These are phyloP conservation scores for Solanum appendiculatum DNA, from an alignment of 257 asterid genomes.

Conservation along the genomic window DNA sequence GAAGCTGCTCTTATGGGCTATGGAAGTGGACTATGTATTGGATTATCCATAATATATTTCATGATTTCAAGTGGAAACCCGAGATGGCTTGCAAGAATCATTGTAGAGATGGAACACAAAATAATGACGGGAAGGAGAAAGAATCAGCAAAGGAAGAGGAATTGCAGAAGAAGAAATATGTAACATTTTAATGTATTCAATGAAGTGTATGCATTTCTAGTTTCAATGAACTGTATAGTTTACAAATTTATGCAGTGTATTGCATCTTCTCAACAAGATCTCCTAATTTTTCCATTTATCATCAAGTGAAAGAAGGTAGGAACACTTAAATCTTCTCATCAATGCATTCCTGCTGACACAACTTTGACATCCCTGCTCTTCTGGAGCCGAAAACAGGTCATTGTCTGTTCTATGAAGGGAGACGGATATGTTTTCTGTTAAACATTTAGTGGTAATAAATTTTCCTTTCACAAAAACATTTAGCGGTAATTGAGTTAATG, in stretches of 20 bases:
- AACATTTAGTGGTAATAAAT: not conserved
- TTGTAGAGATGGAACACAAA: not conserved
- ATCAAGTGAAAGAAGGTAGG: conserved; percentile 1
- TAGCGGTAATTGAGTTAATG: not conserved
- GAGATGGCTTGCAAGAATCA: not conserved
- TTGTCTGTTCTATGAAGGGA: not conserved
- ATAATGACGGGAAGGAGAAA: not conserved
- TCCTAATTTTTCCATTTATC: conserved; percentile 12
- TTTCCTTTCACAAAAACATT: not conserved
- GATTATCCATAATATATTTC: not conserved
- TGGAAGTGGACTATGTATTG: conserved; percentile 8
- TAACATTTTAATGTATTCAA: not conserved
- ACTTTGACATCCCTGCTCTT: not conserved
- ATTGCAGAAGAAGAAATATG: not conserved
- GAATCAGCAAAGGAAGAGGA: not conserved
- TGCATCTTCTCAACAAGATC: conserved; percentile 7
- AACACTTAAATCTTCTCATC: not conserved
- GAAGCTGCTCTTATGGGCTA: conserved; percentile 16
- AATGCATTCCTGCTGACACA: not conserved
- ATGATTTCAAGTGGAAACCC: not conserved
- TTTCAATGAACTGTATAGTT: no score
- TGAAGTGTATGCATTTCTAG: no score
- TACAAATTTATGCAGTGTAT: not conserved
- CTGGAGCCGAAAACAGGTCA: not conserved
- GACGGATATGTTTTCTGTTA: not conserved